Evolutionary conservation across 345 rosid species (phyloP).

Genomic region (Physaria fendleri): DNA sequence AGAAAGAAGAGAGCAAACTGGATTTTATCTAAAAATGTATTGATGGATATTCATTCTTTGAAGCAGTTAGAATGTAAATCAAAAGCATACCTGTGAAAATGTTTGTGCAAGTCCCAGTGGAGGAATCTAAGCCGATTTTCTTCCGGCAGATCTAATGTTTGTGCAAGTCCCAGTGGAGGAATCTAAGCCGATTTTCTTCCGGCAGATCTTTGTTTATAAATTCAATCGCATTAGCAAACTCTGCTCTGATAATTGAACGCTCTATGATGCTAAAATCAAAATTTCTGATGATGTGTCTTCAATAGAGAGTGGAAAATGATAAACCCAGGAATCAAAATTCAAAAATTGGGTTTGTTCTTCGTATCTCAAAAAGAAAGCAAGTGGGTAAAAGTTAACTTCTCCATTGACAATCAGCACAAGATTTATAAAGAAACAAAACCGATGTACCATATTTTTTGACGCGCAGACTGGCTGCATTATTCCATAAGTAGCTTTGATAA

Average conservation of each 20-base stretch:
- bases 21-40: not conserved
- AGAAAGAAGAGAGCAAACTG: slow-evolving; percentile 13
- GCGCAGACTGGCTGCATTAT: slow-evolving; percentile 87
- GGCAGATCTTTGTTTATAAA: slow-evolving; percentile 80
- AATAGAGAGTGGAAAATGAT: not conserved
- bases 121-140: slow-evolving; percentile 70
- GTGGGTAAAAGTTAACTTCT: not conserved
- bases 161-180: slow-evolving; percentile 51
- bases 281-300: not conserved
- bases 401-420: not conserved
- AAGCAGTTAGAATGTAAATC: slow-evolving; percentile 2
- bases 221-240: slow-evolving; percentile 96
- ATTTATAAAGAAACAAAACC: not conserved
- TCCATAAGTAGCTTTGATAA: slow-evolving; percentile 98
- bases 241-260: slow-evolving; percentile 37
- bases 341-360: not conserved
- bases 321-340: slow-evolving; percentile 7
- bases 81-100: slow-evolving; percentile 57
- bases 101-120: slow-evolving; percentile 50
- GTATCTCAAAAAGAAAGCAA: not conserved
- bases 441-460: slow-evolving; percentile 78
- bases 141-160: slow-evolving; percentile 74
- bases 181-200: slow-evolving; percentile 60
- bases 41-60: not conserved
- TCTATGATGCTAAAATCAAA: not conserved